Evolutionary conservation across 2,329 filamentous ascomycete species (phyloP).

Genomic region (Trichoderma breve): DNA sequence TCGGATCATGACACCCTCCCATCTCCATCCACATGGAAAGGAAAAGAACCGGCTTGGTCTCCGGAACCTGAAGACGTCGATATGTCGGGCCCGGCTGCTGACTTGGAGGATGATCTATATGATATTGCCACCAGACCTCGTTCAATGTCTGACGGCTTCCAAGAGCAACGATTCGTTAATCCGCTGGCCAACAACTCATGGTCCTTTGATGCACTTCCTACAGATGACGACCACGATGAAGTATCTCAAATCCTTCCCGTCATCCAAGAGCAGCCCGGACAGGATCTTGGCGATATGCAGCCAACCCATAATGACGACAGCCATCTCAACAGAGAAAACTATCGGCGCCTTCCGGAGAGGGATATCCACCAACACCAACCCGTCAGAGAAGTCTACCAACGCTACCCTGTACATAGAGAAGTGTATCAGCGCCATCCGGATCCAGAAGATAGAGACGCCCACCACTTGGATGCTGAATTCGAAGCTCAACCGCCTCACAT

Average conservation of each 20-base stretch:
- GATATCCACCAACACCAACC: neutral
- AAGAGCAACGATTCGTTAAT: constrained; percentile 43
- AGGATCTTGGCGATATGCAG: neutral
- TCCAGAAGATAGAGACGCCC: neutral
- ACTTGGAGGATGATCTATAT: constrained; percentile 14
- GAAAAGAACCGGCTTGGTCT: constrained; percentile 27
- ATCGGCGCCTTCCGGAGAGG: neutral
- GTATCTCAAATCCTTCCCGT: neutral
- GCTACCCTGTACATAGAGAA: neutral
- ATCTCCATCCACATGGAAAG: constrained; percentile 24
- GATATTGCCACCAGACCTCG: constrained; percentile 43
- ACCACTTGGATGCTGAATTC: constrained; percentile 7
- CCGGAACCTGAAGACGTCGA: constrained; percentile 17
- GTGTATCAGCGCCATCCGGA: neutral
- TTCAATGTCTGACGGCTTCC: constrained; percentile 57
- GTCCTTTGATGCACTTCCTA: constrained; percentile 50
- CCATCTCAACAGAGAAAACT: neutral
- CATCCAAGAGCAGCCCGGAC: neutral
- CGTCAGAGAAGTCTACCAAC: neutral
- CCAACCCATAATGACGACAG: neutral
- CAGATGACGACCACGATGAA: constrained; percentile 19
- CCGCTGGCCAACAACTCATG: constrained; percentile 60
- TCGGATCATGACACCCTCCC: constrained; percentile 1
- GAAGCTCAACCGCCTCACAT: neutral
- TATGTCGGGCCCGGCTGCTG: constrained; percentile 17